phyloP scores from a whole-genome alignment of 257 asterid genomes.

The Penstemon newberryi region DNA sequence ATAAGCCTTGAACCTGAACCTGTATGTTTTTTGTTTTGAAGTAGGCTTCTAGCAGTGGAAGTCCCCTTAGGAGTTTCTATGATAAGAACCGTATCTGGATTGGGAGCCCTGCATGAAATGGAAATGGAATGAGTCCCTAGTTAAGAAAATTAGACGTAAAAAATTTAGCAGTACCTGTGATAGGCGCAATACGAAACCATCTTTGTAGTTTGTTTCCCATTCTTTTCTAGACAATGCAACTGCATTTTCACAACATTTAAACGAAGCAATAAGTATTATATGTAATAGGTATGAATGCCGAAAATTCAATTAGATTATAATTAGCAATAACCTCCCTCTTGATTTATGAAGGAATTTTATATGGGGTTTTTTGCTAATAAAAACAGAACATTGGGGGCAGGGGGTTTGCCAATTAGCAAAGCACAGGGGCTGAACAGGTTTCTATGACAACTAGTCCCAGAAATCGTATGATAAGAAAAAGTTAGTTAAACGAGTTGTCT shows the following conservation, averaged over 20 bases:
- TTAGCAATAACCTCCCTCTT: too few relatives aligned
- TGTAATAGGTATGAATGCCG: neutral
- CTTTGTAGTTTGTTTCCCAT: slow-evolving; percentile 84
- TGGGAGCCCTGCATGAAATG: slow-evolving; percentile 63
- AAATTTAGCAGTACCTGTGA: slow-evolving; percentile 68
- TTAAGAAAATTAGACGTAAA: neutral
- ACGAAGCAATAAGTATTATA: slow-evolving; percentile 15
- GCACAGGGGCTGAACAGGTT: too few relatives aligned
- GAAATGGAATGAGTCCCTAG: neutral
- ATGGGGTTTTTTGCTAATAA: too few relatives aligned
- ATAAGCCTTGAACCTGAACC: slow-evolving; percentile 66
- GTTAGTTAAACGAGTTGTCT: slow-evolving; percentile 28
- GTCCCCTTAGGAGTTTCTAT: slow-evolving; percentile 87
- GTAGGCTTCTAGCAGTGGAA: slow-evolving; percentile 73
- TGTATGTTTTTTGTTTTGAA: slow-evolving; percentile 65
- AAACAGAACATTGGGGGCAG: too few relatives aligned
- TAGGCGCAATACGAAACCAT: slow-evolving; percentile 95
- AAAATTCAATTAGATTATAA: too few relatives aligned
- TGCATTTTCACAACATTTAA: slow-evolving; percentile 42
- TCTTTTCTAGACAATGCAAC: slow-evolving; percentile 95
- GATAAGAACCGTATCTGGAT: slow-evolving; percentile 89
- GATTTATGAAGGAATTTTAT: too few relatives aligned
- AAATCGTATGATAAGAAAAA: neutral
- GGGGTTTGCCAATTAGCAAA: neutral
- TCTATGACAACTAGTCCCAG: slow-evolving; percentile 19